phyloP scores from a whole-genome alignment of 2,329 filamentous ascomycete genomes.

The Dendryphion nanum region DNA sequence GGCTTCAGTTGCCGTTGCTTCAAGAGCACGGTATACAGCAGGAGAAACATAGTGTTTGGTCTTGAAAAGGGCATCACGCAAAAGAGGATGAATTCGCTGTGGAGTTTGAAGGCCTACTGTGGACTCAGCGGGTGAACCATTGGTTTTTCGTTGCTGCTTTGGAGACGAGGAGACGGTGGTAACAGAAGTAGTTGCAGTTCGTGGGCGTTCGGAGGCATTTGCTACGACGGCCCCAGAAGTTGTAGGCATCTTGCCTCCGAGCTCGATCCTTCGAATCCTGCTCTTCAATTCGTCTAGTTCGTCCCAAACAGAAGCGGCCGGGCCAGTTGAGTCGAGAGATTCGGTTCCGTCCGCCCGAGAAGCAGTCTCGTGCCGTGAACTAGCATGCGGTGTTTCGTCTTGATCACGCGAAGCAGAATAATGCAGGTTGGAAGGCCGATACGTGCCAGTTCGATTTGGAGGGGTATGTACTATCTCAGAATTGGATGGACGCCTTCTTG shows the following conservation, averaged over 20 bases:
- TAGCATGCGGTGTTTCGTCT: constrained; percentile 24
- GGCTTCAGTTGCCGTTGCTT: constrained; percentile 79
- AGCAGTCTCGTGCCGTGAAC: constrained; percentile 22
- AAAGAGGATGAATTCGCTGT: constrained; percentile 68
- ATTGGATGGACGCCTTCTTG: constrained; percentile 25
- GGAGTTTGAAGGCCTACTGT: constrained; percentile 45
- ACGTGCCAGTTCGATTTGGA: constrained; percentile 28
- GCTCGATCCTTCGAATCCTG: constrained; percentile 82
- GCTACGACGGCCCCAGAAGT: constrained; percentile 70
- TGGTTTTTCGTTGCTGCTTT: constrained; percentile 63
- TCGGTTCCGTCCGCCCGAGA: constrained; percentile 57
- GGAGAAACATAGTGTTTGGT: constrained; percentile 67
- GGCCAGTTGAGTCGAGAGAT: constrained; percentile 83
- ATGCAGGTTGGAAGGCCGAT: constrained; percentile 37
- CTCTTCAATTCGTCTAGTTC: constrained; percentile 95
- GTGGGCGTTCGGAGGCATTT: constrained; percentile 76
- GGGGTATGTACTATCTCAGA: constrained; percentile 33
- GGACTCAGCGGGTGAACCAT: constrained; percentile 40
- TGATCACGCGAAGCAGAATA: constrained; percentile 33
- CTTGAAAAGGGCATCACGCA: constrained; percentile 79
- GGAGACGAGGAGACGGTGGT: constrained; percentile 91
- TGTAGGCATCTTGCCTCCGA: constrained; percentile 82
- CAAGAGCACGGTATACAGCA: constrained; percentile 75
- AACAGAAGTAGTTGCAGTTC: constrained; percentile 85
- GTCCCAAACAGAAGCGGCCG: constrained; percentile 94